Evolutionary conservation across 2,329 filamentous ascomycete species (phyloP).

Genomic region (Colletotrichum godetiae): DNA sequence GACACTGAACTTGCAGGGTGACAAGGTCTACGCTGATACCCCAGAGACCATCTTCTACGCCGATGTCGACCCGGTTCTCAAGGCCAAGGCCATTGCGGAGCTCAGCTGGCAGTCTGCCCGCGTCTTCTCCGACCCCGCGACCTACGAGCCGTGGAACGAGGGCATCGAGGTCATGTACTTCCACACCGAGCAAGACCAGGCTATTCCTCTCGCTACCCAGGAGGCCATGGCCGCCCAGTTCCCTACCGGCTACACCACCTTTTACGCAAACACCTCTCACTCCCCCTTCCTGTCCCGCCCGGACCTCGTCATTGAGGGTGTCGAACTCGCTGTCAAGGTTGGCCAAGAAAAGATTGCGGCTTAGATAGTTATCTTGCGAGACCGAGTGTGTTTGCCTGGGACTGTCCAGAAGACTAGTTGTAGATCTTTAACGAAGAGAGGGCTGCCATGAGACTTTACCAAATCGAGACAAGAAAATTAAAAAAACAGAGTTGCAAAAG

Average conservation of each 20-base stretch:
- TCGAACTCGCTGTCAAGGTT: conserved; percentile 26
- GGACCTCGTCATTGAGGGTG: conserved; percentile 25
- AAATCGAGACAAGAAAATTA: not conserved
- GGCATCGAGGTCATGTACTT: conserved; percentile 43
- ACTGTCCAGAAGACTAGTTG: not conserved
- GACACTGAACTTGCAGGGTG: conserved; percentile 24
- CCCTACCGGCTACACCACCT: conserved; percentile 22
- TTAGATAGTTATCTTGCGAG: not conserved
- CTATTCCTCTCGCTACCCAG: conserved; percentile 37
- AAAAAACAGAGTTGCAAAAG: not conserved
- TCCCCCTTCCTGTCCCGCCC: conserved; percentile 32
- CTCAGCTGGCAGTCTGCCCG: conserved; percentile 17
- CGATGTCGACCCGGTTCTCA: conserved; percentile 36
- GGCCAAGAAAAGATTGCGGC: conserved; percentile 21
- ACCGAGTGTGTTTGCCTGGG: not conserved
- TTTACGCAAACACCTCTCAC: conserved; percentile 26
- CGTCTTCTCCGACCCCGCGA: conserved; percentile 39
- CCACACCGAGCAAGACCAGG: conserved; percentile 40
- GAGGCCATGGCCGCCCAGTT: conserved; percentile 39
- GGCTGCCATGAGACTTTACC: not conserved
- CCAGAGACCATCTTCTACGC: conserved; percentile 40
- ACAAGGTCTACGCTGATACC: conserved; percentile 22
- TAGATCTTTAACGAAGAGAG: conserved; percentile 14
- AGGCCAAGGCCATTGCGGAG: conserved; percentile 34
- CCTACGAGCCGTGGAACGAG: conserved; percentile 42